A percentile compares a stretch with the other conserved stretches of the same genome.
Conservation (phyloP, 1,284 basidiomycete species). For the Fistulina hepatica region DNA sequence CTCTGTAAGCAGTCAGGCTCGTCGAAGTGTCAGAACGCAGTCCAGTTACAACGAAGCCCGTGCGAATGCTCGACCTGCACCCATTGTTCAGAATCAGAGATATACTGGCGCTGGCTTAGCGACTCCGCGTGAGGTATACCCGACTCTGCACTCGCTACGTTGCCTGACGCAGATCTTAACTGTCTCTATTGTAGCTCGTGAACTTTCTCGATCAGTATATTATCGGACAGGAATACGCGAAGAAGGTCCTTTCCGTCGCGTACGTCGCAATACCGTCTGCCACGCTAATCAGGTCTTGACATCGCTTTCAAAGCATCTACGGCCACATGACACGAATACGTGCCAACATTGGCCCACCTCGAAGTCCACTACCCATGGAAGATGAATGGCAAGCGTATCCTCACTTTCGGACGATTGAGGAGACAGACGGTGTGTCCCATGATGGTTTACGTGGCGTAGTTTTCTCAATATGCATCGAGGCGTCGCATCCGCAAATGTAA, state of each 20-base stretch:
- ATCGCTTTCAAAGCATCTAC: constrained; percentile 57
- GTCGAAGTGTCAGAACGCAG: too few relatives aligned
- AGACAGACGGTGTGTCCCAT: constrained; percentile 8
- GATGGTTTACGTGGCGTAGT: not conserved
- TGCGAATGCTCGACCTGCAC: too few relatives aligned
- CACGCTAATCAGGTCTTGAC: constrained; percentile 68
- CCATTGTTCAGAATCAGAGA: too few relatives aligned
- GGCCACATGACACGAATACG: constrained; percentile 32
- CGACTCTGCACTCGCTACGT: too few relatives aligned
- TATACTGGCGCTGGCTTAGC: too few relatives aligned
- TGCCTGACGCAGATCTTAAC: too few relatives aligned
- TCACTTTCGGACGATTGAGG: not conserved
- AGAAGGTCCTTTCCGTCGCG: constrained; percentile 89
- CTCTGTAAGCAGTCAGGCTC: too few relatives aligned
- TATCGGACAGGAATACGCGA: constrained; percentile 87
- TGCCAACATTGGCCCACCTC: constrained; percentile 20
- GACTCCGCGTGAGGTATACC: too few relatives aligned
- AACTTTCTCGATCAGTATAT: constrained; percentile 83
- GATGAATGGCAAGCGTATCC: not conserved
- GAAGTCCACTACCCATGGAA: constrained; percentile 8
- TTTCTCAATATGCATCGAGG: constrained; percentile 14
- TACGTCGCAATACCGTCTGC: constrained; percentile 29
- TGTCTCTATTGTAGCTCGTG: constrained; percentile 59
- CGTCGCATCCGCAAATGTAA: constrained; percentile 43
- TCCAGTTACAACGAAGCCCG: too few relatives aligned